Evolutionary conservation across 2,329 filamentous ascomycete genomes (phyloP).

Genomic region (Albophoma yamanashiensis): DNA sequence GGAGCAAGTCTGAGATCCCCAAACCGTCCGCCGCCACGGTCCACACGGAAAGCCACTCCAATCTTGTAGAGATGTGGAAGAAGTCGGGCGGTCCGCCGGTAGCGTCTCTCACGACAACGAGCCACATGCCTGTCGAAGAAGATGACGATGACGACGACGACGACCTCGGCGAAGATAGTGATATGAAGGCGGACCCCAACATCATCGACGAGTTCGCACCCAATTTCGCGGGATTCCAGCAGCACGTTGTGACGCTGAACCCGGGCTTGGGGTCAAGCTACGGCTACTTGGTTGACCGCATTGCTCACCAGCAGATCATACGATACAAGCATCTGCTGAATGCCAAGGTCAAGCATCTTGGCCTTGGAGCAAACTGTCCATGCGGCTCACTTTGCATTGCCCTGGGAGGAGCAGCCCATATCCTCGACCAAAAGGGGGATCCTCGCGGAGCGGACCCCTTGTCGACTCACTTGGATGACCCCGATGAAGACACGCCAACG

Average conservation of each 20-base stretch:
- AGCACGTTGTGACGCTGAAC: constrained; percentile 63
- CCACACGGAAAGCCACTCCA: constrained; percentile 26
- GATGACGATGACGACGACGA: constrained; percentile 44
- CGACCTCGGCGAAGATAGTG: constrained; percentile 43
- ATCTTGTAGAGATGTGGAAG: constrained; percentile 40
- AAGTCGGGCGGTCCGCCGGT: constrained; percentile 43
- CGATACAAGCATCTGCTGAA: constrained; percentile 71
- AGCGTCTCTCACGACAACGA: constrained; percentile 29
- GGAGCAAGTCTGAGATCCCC: constrained; percentile 43
- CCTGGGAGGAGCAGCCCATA: constrained; percentile 53
- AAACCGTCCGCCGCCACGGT: constrained; percentile 20
- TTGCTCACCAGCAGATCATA: constrained; percentile 69
- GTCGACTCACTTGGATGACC: constrained; percentile 38
- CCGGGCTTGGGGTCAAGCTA: constrained; percentile 50
- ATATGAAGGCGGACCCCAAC: constrained; percentile 52
- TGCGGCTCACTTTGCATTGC: constrained; percentile 53
- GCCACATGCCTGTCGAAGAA: constrained; percentile 4
- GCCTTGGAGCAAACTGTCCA: constrained; percentile 49
- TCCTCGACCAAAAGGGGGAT: constrained; percentile 50
- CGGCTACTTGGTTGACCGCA: constrained; percentile 62
- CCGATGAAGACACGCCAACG: constrained; percentile 55
- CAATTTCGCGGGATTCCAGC: constrained; percentile 64
- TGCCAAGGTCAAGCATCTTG: constrained; percentile 58
- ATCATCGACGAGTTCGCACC: constrained; percentile 59
- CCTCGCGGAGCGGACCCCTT: constrained; percentile 47